Evolutionary conservation across 306 rosid species (phyloP).

Genomic region (Vigna angularis): DNA sequence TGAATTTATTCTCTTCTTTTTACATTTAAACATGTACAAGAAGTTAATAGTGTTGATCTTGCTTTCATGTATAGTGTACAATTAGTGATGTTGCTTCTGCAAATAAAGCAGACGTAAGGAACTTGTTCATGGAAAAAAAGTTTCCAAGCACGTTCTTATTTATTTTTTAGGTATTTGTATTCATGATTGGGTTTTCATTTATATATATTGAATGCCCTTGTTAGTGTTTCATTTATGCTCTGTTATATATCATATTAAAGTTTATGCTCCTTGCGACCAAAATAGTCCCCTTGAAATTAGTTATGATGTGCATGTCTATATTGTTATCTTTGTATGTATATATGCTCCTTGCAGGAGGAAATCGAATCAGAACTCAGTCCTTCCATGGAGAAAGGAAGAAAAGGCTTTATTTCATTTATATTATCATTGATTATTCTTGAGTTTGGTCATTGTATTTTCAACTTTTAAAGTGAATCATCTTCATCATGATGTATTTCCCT

Average conservation of each 20-base stretch:
- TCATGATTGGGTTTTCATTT: not conserved
- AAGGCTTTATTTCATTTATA: too few relatives aligned
- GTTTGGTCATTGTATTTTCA: too few relatives aligned
- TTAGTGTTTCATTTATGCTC: conserved; percentile 17
- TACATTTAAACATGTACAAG: conserved; percentile 21
- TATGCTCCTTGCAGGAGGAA: too few relatives aligned
- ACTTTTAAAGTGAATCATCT: too few relatives aligned
- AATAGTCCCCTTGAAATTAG: conserved; percentile 10
- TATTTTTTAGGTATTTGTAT: conserved; percentile 6
- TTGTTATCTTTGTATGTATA: conserved; percentile 29
- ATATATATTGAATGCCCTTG: not conserved
- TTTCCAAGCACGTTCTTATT: not conserved
- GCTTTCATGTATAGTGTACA: conserved; percentile 61
- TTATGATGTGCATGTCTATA: conserved; percentile 12
- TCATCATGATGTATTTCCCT: too few relatives aligned
- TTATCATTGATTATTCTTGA: too few relatives aligned
- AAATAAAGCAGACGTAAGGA: conserved; percentile 63
- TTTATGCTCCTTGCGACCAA: not conserved
- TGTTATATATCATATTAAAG: conserved; percentile 28
- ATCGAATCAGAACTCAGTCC: too few relatives aligned
- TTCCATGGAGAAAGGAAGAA: too few relatives aligned
- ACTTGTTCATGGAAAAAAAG: conserved; percentile 54
- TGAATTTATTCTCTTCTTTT: too few relatives aligned
- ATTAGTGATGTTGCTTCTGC: conserved; percentile 84
- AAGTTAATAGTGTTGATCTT: conserved; percentile 37